Evolutionary conservation across 140 eudicot genomes (phyloP).

Genomic region (Anethum foeniculum): DNA sequence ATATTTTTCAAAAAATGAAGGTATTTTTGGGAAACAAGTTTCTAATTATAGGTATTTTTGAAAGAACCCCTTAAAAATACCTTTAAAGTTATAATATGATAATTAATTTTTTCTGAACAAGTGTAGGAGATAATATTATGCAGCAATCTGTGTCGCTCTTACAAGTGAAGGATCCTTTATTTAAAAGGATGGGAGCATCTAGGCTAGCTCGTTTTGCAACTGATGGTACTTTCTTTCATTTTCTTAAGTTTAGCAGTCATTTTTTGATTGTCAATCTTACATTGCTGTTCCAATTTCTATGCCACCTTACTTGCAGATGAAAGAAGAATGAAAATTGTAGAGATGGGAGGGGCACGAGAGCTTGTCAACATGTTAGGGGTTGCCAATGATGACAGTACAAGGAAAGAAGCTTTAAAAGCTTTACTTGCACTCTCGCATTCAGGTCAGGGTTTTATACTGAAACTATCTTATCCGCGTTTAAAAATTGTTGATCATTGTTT

Average conservation of each 20-base stretch:
- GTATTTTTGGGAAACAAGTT: no score
- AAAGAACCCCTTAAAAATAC: not conserved
- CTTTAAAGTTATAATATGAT: not conserved
- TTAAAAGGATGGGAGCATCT: constrained; percentile 92
- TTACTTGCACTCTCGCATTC: constrained; percentile 76
- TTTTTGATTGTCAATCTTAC: not conserved
- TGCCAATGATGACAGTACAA: constrained; percentile 81
- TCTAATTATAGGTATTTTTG: no score
- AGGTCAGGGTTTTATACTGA: constrained; percentile 33
- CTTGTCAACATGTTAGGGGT: constrained; percentile 66
- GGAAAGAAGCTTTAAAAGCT: constrained; percentile 82
- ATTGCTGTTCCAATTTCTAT: not conserved
- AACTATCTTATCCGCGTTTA: not conserved
- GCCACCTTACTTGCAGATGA: constrained; percentile 43
- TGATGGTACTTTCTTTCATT: constrained; percentile 41
- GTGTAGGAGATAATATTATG: constrained; percentile 66
- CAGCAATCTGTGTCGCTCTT: constrained; percentile 87
- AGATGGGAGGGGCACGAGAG: constrained; percentile 73
- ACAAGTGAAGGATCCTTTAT: constrained; percentile 82
- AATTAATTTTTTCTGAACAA: constrained; percentile 7
- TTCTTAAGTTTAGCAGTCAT: not conserved
- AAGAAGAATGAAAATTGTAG: constrained; percentile 76
- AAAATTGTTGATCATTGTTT: not conserved
- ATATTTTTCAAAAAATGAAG: no score
- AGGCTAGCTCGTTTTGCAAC: constrained; percentile 79